Evolutionary conservation across 2,329 filamentous ascomycete genomes (phyloP), one percentile per base, ranked within the genome.

Genomic region (Dryadomyces quercivorus): DNA sequence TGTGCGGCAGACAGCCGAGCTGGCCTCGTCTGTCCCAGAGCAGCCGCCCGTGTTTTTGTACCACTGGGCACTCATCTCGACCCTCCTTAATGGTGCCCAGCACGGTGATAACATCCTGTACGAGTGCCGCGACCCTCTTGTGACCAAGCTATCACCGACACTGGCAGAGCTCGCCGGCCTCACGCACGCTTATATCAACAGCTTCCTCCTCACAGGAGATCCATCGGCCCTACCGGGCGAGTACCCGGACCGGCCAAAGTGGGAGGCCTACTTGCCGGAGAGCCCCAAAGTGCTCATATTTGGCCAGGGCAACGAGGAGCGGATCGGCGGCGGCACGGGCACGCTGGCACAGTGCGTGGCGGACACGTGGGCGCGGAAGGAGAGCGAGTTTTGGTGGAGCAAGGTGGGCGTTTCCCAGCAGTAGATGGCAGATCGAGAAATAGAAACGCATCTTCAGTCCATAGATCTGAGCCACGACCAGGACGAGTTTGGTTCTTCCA

Each of bases 51-150:
- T 77, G 0, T 79, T 73, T 49, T 61, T 78, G 3, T 79, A 79
- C 57, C 74, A 76, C 61, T 78, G 77, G 77, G 77, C 77, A 0
- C 61, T 76, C 0, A 68, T 73, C 4, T 68, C 68, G 6, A 71
- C 67, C 0, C 61, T 74, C 1, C 58, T 71, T 13, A 68, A 69
- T 9, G 72, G 75, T 0, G 74, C 75, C 0, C 70, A 69, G 16
- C 75, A 77, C 55, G 75, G 61, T 0, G 73, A 76, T 53, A 75
- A 76, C 38, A 70, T 74, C 66, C 60, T 63, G 12, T 77, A 77
- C 53, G 75, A 77, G 61, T 67, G 66, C 1, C 72, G 65, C 18
- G 70, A 70, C 31, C 64, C 64, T 1, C 63, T 55, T 0, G 66
- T 72, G 0, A 59, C 66, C 0, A 60, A 55, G 0, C 57, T 70